Conservation (phyloP, 352 stramenopile species). For the Phytophthora vignae region DNA sequence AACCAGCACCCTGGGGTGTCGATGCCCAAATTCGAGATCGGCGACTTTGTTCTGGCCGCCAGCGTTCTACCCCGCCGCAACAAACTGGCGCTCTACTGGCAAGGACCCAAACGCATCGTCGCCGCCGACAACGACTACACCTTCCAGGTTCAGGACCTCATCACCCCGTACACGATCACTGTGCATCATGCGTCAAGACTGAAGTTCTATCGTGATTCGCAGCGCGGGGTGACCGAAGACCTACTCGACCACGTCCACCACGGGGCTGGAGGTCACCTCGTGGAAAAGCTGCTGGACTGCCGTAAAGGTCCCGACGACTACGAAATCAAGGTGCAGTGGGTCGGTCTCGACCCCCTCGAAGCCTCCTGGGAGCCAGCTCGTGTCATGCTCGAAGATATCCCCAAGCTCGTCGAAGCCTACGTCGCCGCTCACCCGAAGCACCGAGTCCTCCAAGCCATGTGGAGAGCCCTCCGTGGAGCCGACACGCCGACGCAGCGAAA, state of each 20-base stretch:
- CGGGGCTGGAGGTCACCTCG: neutral
- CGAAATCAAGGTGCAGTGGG: neutral
- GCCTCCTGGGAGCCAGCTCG: neutral
- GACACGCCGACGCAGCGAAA: neutral
- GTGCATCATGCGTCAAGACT: neutral
- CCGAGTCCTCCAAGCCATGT: neutral
- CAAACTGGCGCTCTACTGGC: neutral
- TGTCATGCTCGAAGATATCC: neutral
- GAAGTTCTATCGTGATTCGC: neutral
- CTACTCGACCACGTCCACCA: neutral
- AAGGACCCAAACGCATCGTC: neutral
- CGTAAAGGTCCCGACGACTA: neutral
- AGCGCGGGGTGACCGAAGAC: neutral
- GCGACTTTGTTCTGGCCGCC: neutral
- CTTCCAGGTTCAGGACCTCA: neutral
- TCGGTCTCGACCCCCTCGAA: neutral
- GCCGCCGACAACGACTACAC: neutral
- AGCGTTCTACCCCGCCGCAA: neutral
- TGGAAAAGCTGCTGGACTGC: neutral
- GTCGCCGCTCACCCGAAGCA: neutral
- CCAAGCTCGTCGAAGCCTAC: neutral
- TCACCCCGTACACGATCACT: neutral
- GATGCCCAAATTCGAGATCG: neutral
- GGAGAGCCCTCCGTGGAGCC: neutral
- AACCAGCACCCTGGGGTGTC: neutral